These are phyloP conservation scores for Thymus mandschuricus DNA, from an alignment of 257 asterid genomes.

Conservation along the genomic window DNA sequence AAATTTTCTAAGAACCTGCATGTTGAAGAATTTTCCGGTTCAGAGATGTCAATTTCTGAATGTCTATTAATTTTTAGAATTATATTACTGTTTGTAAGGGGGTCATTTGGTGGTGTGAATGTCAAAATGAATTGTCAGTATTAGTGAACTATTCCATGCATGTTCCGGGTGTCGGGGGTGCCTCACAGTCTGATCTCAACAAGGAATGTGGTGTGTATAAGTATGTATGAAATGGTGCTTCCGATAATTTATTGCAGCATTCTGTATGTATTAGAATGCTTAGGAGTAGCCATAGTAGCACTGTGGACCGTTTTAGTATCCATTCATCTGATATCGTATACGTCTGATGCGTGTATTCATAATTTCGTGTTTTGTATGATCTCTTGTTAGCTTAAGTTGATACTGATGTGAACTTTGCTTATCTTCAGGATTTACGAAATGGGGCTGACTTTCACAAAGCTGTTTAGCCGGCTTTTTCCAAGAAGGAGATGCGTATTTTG, in stretches of 20 bases:
- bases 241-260: background rate
- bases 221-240: background rate
- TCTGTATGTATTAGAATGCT: background rate
- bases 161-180: background rate
- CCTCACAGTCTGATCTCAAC: background rate
- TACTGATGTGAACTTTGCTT: background rate
- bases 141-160: constrained; percentile 7
- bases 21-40: background rate
- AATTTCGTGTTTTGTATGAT: background rate
- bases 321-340: background rate
- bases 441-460: constrained; percentile 84
- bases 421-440: constrained; percentile 38
- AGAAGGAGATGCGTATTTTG: constrained; percentile 90
- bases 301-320: background rate
- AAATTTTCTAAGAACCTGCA: background rate
- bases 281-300: background rate
- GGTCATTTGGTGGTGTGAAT: constrained; percentile 11
- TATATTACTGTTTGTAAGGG: background rate
- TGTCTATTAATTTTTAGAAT: background rate
- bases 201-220: too few species aligned
- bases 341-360: constrained; percentile 2
- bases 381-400: background rate
- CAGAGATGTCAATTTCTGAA: background rate
- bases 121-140: constrained; percentile 2
- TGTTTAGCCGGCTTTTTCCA: constrained; percentile 86